Conservation (phyloP, 2,329 filamentous ascomycete genomes). For the Grosmannia clavigera region DNA sequence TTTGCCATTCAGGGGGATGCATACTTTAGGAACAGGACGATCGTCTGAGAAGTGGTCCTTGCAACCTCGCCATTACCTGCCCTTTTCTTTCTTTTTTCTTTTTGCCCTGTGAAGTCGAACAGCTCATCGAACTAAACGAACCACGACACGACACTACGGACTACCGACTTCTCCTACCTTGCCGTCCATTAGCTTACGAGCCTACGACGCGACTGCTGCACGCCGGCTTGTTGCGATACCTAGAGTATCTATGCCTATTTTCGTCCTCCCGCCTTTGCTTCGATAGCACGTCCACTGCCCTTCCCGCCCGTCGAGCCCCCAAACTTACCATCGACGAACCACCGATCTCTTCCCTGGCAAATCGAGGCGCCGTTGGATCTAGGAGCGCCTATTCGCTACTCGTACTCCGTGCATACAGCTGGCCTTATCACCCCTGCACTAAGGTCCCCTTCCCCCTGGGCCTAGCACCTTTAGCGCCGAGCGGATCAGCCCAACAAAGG, state of each 20-base stretch:
- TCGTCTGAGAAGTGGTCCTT: not conserved
- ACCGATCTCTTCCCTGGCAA: not conserved
- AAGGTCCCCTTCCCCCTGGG: not conserved
- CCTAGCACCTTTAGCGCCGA: constrained; percentile 1
- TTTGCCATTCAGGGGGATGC: not conserved
- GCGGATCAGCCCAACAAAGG: constrained; percentile 1
- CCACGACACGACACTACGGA: not conserved
- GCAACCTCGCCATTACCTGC: not conserved
- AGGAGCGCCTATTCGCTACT: not conserved
- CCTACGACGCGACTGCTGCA: not conserved
- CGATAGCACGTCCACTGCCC: not conserved
- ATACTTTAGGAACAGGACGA: not conserved
- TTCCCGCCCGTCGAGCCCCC: not conserved
- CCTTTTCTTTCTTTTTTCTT: not conserved
- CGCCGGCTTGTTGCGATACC: not conserved
- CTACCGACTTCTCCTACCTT: not conserved
- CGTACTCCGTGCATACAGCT: not conserved
- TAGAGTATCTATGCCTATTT: not conserved
- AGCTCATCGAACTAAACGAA: not conserved
- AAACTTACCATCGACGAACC: not conserved
- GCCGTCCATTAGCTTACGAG: not conserved
- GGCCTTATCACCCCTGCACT: not conserved
- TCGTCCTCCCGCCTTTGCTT: not conserved
- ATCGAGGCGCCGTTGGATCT: not conserved
- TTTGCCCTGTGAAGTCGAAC: not conserved